Conservation (phyloP, 2,329 filamentous ascomycete genomes). For the Aspergillus sp. region DNA sequence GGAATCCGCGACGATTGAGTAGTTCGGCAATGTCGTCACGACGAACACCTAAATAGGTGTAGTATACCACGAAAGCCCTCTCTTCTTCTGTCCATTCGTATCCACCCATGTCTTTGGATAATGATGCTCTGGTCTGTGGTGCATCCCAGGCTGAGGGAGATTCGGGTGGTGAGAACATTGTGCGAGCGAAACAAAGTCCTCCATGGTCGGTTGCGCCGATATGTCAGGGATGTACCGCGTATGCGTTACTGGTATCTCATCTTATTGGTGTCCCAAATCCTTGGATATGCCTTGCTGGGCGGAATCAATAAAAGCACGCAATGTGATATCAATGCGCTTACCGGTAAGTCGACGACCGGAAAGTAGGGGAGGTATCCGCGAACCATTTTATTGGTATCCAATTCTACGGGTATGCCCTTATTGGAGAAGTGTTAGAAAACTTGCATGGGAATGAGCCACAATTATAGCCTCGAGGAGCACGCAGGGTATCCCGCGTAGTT, state of each 20-base stretch:
- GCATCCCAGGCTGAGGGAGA: background rate
- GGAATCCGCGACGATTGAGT: background rate
- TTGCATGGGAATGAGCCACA: background rate
- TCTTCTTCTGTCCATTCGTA: conserved; percentile 1
- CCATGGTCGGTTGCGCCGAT: background rate
- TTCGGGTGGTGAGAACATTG: background rate
- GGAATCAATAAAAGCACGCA: background rate
- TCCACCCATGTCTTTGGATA: background rate
- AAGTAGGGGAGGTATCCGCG: background rate
- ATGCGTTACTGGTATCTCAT: background rate
- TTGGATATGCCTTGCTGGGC: background rate
- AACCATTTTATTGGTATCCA: background rate
- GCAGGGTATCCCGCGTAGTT: background rate
- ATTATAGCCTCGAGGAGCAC: background rate
- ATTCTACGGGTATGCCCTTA: background rate
- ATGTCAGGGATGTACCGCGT: background rate
- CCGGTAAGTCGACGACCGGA: background rate
- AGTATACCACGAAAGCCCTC: background rate
- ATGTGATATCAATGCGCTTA: background rate
- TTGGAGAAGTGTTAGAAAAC: background rate
- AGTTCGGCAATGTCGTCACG: background rate
- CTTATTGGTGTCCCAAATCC: background rate
- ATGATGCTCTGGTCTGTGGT: background rate
- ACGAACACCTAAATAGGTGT: background rate
- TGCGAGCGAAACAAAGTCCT: background rate